These are phyloP conservation scores for Cryptococcus hybrid DNA, from an alignment of 1,284 basidiomycete species.

Conservation along the genomic window DNA sequence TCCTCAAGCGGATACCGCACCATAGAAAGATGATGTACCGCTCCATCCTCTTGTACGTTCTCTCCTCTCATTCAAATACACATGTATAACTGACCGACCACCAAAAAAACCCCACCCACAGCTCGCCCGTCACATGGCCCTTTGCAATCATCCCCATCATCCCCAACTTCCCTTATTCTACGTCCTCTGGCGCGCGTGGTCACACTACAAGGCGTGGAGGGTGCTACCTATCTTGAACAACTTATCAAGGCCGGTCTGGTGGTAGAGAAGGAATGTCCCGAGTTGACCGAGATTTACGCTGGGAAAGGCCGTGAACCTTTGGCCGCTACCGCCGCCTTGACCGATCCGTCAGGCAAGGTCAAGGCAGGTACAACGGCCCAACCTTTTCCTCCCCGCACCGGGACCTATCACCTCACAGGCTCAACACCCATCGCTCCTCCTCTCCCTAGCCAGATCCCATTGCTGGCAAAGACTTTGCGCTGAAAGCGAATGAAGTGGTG, in stretches of 20 bases:
- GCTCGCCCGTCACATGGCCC: conserved; percentile 45
- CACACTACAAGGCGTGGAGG: conserved; percentile 52
- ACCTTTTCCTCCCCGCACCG: conserved; percentile 14
- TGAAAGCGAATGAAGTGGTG: conserved; percentile 44
- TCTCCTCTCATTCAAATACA: neutral
- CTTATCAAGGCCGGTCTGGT: conserved; percentile 42
- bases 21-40: conserved; percentile 44
- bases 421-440: conserved; percentile 18
- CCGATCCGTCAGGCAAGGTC: neutral
- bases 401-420: conserved; percentile 14
- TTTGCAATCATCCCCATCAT: conserved; percentile 53
- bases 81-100: neutral
- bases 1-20: conserved; percentile 44
- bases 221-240: conserved; percentile 41
- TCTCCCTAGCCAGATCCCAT: conserved; percentile 37
- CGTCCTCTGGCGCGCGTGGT: conserved; percentile 54
- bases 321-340: neutral
- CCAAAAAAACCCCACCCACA: conserved; percentile 6
- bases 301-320: neutral
- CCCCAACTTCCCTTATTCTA: conserved; percentile 54
- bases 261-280: conserved; percentile 26
- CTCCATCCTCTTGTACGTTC: conserved; percentile 32
- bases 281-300: conserved; percentile 32
- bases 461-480: conserved; percentile 35
- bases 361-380: conserved; percentile 4